Evolutionary conservation across 345 rosid species (phyloP).

Genomic region (Gynandropsis gynandra): DNA sequence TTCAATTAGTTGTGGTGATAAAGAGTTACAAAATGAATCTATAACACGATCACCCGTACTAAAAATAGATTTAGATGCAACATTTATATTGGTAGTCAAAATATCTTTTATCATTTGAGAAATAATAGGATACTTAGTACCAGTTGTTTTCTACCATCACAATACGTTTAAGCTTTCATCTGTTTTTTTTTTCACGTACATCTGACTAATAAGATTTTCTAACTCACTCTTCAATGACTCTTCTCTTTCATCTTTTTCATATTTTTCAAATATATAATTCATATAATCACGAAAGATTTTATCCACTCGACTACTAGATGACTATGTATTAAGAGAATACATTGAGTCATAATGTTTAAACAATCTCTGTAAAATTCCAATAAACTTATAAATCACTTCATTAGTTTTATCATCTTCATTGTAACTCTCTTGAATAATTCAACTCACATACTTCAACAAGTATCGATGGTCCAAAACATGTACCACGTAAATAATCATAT

Average conservation of each 20-base stretch:
- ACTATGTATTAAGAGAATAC: too few relatives aligned
- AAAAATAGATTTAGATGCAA: constrained; percentile 17
- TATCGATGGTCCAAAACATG: too few relatives aligned
- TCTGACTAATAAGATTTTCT: neutral
- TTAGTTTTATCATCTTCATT: neutral
- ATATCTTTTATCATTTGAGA: constrained; percentile 13
- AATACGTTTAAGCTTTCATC: neutral
- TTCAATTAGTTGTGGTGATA: constrained; percentile 21
- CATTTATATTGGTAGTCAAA: constrained; percentile 6
- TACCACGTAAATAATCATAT: too few relatives aligned
- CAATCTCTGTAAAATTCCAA: neutral
- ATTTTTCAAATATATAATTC: too few relatives aligned
- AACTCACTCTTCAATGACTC: neutral
- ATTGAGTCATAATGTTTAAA: too few relatives aligned
- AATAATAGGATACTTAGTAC: constrained; percentile 9
- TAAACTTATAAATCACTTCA: neutral
- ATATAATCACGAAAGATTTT: neutral
- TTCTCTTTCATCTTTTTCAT: neutral
- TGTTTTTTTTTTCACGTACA: neutral
- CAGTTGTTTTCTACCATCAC: neutral
- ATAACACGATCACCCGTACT: constrained; percentile 9
- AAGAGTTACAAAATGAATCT: constrained; percentile 7
- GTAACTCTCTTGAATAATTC: too few relatives aligned
- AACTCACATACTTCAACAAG: too few relatives aligned
- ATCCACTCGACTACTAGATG: neutral